Conservation (phyloP, 108 stramenopile species). For the Fragilaria crotonensis region DNA sequence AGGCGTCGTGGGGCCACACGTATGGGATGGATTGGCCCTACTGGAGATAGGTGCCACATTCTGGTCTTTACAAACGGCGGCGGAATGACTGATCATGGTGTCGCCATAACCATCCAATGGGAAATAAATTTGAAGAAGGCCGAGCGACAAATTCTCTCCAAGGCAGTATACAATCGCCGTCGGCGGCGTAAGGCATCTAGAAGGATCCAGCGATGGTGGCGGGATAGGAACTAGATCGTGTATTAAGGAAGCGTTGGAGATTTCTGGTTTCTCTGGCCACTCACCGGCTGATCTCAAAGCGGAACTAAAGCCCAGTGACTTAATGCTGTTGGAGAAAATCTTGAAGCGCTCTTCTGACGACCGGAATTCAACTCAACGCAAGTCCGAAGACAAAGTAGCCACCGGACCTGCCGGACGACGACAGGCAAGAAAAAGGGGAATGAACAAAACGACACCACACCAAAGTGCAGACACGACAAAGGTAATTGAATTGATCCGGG, state of each 20-base stretch:
- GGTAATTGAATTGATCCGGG: no score
- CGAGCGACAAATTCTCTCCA: no score
- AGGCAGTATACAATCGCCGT: no score
- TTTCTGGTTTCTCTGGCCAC: neutral
- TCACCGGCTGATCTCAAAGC: conserved; percentile 1
- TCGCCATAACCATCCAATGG: conserved; percentile 3
- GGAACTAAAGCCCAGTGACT: neutral
- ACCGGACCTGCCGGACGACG: no score
- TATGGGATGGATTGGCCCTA: conserved; percentile 32
- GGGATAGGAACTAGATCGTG: neutral
- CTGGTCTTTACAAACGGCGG: conserved; percentile 7
- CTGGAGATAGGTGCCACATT: conserved; percentile 29
- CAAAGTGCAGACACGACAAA: no score
- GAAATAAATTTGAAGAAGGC: conserved; percentile 4
- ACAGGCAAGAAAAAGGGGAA: no score
- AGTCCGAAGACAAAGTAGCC: no score
- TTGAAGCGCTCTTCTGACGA: no score
- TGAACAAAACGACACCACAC: no score
- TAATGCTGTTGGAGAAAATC: neutral
- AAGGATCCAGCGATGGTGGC: neutral
- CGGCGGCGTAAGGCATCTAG: neutral
- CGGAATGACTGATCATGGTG: neutral
- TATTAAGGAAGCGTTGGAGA: conserved; percentile 1
- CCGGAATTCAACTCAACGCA: no score
- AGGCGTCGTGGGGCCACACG: conserved; percentile 32